Base-by-base conservation (phyloP, 1,284 basidiomycete species). In the Erythrobasidium hasegawianum region DNA sequence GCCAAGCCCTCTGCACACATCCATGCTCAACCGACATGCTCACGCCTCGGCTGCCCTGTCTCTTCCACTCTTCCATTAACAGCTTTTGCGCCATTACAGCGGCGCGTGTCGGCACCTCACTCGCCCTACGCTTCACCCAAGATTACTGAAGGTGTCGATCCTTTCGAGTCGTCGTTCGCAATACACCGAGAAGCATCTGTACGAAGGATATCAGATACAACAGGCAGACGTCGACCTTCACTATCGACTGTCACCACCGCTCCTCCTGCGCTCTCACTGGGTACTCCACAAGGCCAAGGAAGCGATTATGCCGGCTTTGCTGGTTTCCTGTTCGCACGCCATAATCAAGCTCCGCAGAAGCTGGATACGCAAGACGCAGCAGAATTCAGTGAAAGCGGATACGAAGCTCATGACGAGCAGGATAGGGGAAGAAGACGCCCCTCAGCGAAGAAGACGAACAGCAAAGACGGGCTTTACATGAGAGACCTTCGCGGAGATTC, bases 391-490 rank as follows among this genome's bases (percentile, higher is more conserved):
- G 62, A 65, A 24, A 57, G 55, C 29, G 62, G 62, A 0, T 65
- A 65, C 22, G 62, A 65, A 27, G 62, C 62, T 13, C 62, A 65
- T n/a, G 62, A 65, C 29, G 62, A 65, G 47, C 16, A 65, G 16
- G 29, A 50, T 13, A 18, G 43, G 20, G 45, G 10, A 5, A 29
- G 62, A 39, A 29, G 55, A 9, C 41, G 56, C 54, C 56, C 29
- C 1, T 54, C 38, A 9, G 0, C 33, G 18, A 11, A 22, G 16
- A 53, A 40, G 16, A 55, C 33, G 14, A 33, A 43, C 26, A 18
- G 11, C 57, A 59, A 47, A 16, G 20, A 45, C 40, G 40, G 38
- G 7, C 27, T 24, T 20, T 39, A 9, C 24, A 40, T 40, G 57
- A n/a, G 38, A 9, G 45, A 33, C 20, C 24, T 40, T n/a, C 38